Evolutionary conservation across 441 rosid species (phyloP).

Genomic region (Syzygium syzygioides): DNA sequence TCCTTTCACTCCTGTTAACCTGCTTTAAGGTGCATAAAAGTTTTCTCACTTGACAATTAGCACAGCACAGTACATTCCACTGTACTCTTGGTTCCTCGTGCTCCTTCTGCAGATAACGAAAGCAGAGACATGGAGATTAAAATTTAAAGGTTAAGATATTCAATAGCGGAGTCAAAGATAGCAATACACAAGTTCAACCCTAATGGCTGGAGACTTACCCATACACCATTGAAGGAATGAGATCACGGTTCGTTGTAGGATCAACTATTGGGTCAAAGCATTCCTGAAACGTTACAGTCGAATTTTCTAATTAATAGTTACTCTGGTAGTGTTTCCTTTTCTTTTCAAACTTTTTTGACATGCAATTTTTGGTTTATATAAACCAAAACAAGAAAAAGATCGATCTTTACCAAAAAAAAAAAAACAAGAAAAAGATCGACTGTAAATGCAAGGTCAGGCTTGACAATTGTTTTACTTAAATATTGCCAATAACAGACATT

Average conservation of each 20-base stretch:
- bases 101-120: conserved; percentile 27
- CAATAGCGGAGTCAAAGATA: neutral
- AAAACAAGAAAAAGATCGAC: neutral
- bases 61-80: conserved; percentile 46
- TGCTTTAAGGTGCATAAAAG: neutral
- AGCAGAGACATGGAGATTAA: neutral
- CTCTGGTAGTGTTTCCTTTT: neutral
- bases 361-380: neutral
- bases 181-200: neutral
- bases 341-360: neutral
- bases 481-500: neutral
- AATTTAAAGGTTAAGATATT: neutral
- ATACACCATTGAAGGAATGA: conserved; percentile 51
- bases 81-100: conserved; percentile 36
- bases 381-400: too few relatives aligned
- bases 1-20: neutral
- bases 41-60: conserved; percentile 35
- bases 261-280: conserved; percentile 52
- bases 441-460: neutral
- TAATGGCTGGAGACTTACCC: conserved; percentile 25
- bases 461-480: neutral
- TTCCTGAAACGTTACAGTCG: conserved; percentile 22
- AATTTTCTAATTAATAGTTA: neutral
- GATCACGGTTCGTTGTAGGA: conserved; percentile 36
- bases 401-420: too few relatives aligned